phyloP scores from a whole-genome alignment of 202 grass and related monocot genomes.

The Saccharum hybrid region DNA sequence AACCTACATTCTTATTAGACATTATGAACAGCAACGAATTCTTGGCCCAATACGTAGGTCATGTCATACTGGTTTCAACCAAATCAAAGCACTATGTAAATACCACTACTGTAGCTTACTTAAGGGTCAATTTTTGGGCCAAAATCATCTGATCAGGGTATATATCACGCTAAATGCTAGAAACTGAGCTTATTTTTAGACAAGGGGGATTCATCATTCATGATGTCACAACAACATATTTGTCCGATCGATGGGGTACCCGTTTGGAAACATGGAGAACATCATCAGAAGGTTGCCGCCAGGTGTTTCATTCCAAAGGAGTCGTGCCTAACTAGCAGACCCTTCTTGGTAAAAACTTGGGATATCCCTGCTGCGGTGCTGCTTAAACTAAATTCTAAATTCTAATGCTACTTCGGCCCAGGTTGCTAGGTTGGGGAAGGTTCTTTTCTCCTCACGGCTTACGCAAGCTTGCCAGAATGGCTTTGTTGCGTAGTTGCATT shows the following conservation, averaged over 20 bases:
- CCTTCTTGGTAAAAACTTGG: not conserved
- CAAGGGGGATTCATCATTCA: not conserved
- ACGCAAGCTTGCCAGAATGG: not conserved
- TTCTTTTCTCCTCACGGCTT: not conserved
- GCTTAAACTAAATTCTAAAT: not conserved
- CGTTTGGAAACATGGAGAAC: slow-evolving; percentile 14
- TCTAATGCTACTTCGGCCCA: not conserved
- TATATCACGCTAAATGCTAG: not conserved
- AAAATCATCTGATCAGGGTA: not conserved
- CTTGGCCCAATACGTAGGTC: not conserved
- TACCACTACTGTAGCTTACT: not conserved
- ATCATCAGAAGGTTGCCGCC: not conserved
- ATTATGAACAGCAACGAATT: not conserved
- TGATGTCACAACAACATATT: not conserved
- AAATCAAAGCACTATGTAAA: not conserved
- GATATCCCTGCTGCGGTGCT: not conserved
- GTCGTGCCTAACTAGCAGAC: not conserved
- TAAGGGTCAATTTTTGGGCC: not conserved
- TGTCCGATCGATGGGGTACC: slow-evolving; percentile 14
- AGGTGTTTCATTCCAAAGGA: too few relatives aligned
- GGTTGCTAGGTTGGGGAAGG: not conserved
- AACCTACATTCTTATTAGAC: not conserved
- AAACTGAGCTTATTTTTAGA: not conserved
- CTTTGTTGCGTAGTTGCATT: not conserved
- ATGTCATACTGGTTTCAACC: not conserved